Evolutionary conservation across 768 basidiomycete species (phyloP), one percentile per base, ranked within the genome.

Genomic region (Lentinus brumalis): DNA sequence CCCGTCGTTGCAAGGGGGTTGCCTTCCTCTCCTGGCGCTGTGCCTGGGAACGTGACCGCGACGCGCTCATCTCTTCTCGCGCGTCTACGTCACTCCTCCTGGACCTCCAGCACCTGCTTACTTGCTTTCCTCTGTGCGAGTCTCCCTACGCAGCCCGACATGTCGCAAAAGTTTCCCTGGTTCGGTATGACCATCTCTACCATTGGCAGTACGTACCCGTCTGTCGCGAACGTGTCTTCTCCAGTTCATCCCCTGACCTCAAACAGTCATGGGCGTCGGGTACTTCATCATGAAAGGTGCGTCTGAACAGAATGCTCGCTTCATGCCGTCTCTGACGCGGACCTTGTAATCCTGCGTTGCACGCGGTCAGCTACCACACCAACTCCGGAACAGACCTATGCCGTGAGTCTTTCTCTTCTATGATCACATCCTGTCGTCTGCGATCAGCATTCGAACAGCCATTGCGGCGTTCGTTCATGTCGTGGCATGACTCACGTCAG

Each of bases 301-400:
- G 68, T 62, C n/a, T 53, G 7, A 15, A 10, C 3, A 29, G 0
- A 21, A 30, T 1, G 29, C 16, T 2, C 9, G 14, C 8, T n/a
- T 46, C 30, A 32, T 11, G 32, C 4, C 14, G 10, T 39, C 15
- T 12, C 47, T 46, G 31, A 38, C 38, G 35, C 21, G 21, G 21
- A 26, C 21, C 21, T 26, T 16, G 6, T 10, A 49, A 30, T 40
- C n/a, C 18, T 47, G 53, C 54, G 42, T 12, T 31, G 45, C 50
- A 9, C 7, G 26, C 29, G n/a, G 26, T 44, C 47, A 75, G 74
- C 63, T 3, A 73, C 72, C 4, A 66, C 67, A 18, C 74, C 74
- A 6, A 75, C 70, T 9, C 73, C 73, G 9, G 74, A 75, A 50
- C 66, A 76, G 49, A 71, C 72, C 31, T 76, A 76, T 53, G 70